A percentile compares a stretch with the other conserved stretches of the same genome.
Conservation (phyloP, 495 filamentous ascomycete species). For the Parathielavia appendiculata region DNA sequence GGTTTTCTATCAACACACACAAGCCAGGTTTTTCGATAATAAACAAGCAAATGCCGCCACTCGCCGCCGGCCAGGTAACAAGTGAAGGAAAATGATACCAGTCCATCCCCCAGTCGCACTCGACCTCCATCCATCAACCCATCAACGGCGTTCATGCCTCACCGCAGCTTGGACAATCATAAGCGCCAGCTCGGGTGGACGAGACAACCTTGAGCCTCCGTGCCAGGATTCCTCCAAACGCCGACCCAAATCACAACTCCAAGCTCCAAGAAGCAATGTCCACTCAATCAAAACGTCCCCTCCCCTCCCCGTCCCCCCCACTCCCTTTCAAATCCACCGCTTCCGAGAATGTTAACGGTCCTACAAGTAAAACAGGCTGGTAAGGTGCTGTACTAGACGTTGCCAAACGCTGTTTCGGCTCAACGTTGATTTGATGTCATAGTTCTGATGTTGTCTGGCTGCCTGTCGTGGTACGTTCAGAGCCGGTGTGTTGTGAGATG, state of each 20-base stretch:
- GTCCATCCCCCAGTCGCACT: not conserved
- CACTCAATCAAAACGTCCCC: not conserved
- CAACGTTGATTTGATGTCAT: not conserved
- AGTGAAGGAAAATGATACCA: constrained; percentile 2
- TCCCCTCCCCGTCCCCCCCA: not conserved
- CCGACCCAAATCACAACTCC: not conserved
- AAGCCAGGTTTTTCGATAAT: no score
- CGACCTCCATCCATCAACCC: not conserved
- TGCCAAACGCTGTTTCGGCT: not conserved
- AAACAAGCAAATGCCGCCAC: not conserved
- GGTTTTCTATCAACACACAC: not conserved
- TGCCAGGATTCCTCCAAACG: not conserved
- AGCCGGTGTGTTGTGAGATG: not conserved
- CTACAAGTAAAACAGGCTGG: not conserved
- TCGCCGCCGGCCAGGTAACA: not conserved
- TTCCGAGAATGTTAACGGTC: not conserved
- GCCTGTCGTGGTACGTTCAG: not conserved
- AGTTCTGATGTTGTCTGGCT: not conserved
- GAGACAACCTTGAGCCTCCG: not conserved
- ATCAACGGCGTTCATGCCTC: not conserved
- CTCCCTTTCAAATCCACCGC: constrained; percentile 4
- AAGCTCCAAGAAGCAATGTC: not conserved
- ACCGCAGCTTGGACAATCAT: not conserved
- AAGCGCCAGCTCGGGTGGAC: not conserved
- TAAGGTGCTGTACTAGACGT: constrained; percentile 7